Base-by-base conservation (phyloP, 441 rosid species). In the Jatropha podagrica region DNA sequence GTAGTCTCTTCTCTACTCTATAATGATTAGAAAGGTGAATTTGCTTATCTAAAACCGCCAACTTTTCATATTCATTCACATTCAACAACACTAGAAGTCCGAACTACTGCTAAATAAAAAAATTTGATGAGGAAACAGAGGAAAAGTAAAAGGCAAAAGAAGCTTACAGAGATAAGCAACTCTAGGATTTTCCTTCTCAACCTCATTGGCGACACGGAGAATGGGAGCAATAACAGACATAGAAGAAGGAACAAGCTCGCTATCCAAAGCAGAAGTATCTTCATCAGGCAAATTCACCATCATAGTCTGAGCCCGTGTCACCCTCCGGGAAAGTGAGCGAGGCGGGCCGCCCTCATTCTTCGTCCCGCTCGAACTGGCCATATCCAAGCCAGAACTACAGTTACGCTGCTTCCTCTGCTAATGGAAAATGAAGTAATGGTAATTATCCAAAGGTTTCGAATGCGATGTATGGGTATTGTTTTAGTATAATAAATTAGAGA, bases 161-260 rank as follows among this genome's bases (percentile, higher is more conserved):
- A 65, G 65, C 88, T 81, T 78, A 96, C 99, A 94, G 66, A 96
- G 93, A 82, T 94, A 92, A 41, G 97, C 98, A 73, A 96, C 97
- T 71, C 98, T 83, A 0, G 87, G 86, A 59, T 96, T 94, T 1
- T 90, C 89, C 20, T 69, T 9, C 79, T 92, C 84, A 48, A 96
- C 80, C 67, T 92, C 99, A 81, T 94, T 96, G 62, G 98, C 99
- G 2, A 92, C 98, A 11, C 98, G 97, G 65, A 96, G 97, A 82
- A 92, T 79, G 0, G 96, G 97, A 73, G 81, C 90, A 72, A 92
- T 80, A 23, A 76, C 48, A 1, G 90, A 90, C 18, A 96, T 77
- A 38, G 96, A 89, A 37, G 99, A 94, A 7, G 98, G 98, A n/a
- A 94, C 97, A 12, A 92, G 86, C 83, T 96, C 97, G 67, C 98